Evolutionary conservation across 176 grass and related monocot species (phyloP), one percentile per base, ranked within the genome.

Genomic region (Eragrostis nindensis): DNA sequence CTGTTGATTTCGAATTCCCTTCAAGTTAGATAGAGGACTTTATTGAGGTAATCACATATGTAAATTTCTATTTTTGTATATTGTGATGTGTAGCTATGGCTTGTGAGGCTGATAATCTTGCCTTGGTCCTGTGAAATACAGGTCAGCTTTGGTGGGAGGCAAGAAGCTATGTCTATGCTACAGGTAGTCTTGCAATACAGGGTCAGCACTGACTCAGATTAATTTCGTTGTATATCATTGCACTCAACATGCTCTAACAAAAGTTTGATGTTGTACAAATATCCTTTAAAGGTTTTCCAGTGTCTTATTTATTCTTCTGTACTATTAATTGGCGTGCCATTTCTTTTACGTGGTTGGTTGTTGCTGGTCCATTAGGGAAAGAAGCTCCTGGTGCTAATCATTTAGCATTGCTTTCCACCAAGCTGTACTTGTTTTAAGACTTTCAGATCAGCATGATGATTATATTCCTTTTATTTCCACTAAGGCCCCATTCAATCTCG

Each of bases 321-420:
- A 19, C 39, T 39, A 54, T 32, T 63, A 36, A 25, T 36, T 73
- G 17, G 6, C 5, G 18, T 19, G 18, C 27, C 19, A 11, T 68
- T 43, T 18, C 71, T 38, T 73, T 55, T 32, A 46, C 10, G 30
- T 39, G 56, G 15, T 76, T 77, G 57, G 15, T 64, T 64, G 42
- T n/a, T 46, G 41, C 59, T 36, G 59, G 75, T 77, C 47, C 16
- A 64, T 49, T 32, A 39, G 55, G 26, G 41, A 43, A 73, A 5
- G 57, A 48, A 6, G 55, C 39, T 72, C 55, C 71, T 72, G 68
- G 13, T 49, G 29, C 62, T 54, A 73, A 19, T 29, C 55, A 54
- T 71, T 61, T 47, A 52, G 62, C 62, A 66, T 65, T 66, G 32
- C 19, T 59, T 72, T 62, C 45, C 54, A 62, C 42, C 62, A 39